phyloP scores from a whole-genome alignment of 768 basidiomycete species.

The Leccinum ochraceum region DNA sequence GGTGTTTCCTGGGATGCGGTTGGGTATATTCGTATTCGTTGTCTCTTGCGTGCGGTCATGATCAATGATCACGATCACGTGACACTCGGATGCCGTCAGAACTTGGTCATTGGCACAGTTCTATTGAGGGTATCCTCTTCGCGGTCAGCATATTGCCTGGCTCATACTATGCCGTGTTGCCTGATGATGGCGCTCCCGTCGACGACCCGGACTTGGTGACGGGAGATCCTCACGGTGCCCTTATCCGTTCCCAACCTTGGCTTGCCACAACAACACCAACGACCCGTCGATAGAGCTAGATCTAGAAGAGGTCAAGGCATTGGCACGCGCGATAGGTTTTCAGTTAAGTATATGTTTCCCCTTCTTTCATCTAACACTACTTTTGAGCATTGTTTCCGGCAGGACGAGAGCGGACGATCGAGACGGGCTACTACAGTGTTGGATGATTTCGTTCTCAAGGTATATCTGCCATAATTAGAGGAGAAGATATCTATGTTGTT shows the following conservation, averaged over 20 bases:
- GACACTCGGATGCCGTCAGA: too few species aligned
- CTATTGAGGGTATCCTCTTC: not conserved
- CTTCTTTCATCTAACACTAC: not conserved
- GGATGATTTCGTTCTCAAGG: constrained; percentile 90
- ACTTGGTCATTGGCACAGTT: too few species aligned
- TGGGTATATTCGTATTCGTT: too few species aligned
- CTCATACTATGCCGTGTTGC: constrained; percentile 19
- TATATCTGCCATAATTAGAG: constrained; percentile 93
- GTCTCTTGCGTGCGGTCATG: too few species aligned
- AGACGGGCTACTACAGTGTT: constrained; percentile 77
- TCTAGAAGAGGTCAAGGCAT: constrained; percentile 82
- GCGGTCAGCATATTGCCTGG: constrained; percentile 33
- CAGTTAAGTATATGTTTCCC: constrained; percentile 63
- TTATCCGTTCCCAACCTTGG: constrained; percentile 40
- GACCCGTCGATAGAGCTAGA: constrained; percentile 87
- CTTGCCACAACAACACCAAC: constrained; percentile 62
- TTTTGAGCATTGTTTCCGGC: constrained; percentile 19
- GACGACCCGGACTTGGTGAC: not conserved
- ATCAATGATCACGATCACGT: too few species aligned
- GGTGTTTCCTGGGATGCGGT: too few species aligned
- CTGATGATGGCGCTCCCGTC: constrained; percentile 7
- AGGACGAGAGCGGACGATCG: constrained; percentile 78
- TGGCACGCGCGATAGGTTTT: constrained; percentile 78
- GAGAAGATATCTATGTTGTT: constrained; percentile 89
- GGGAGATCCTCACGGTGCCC: constrained; percentile 20